Conservation (phyloP, 257 asterid species). For the Misopates orontium region DNA sequence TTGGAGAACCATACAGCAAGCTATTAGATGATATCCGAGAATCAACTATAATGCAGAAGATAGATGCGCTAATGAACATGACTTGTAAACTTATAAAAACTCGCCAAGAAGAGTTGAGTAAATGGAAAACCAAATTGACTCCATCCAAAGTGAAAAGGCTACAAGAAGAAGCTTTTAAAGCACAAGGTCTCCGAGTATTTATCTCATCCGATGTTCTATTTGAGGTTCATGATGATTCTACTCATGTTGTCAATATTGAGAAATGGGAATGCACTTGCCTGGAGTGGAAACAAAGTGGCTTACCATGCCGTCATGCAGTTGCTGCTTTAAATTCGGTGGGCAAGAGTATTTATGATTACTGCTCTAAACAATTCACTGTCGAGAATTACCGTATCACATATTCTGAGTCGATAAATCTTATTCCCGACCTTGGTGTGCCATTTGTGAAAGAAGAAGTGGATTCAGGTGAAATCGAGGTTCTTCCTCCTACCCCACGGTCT, state of each 20-base stretch:
- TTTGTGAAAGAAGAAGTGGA: slow-evolving; percentile 38
- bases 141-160: slow-evolving; percentile 71
- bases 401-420: slow-evolving; percentile 48
- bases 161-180: slow-evolving; percentile 52
- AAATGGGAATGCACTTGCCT: slow-evolving; percentile 77
- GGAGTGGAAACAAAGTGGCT: slow-evolving; percentile 61
- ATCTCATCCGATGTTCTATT: slow-evolving; percentile 69
- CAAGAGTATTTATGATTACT: slow-evolving; percentile 56
- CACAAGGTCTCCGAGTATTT: slow-evolving; percentile 60
- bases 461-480: slow-evolving; percentile 46
- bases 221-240: slow-evolving; percentile 86
- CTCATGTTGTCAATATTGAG: slow-evolving; percentile 74
- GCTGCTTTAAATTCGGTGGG: slow-evolving; percentile 60
- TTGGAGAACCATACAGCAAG: slow-evolving; percentile 63
- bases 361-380: slow-evolving; percentile 58
- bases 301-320: slow-evolving; percentile 82
- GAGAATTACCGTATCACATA: slow-evolving; percentile 59
- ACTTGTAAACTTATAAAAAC: slow-evolving; percentile 46
- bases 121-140: slow-evolving; percentile 61
- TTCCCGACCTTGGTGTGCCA: slow-evolving; percentile 50
- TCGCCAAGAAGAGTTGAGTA: slow-evolving; percentile 49
- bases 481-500: slow-evolving; percentile 61
- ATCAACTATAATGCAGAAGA: slow-evolving; percentile 74
- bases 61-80: slow-evolving; percentile 64
- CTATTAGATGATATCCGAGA: slow-evolving; percentile 70